A percentile compares a stretch with the other conserved stretches of the same genome.
Conservation (phyloP, 257 asterid genomes). For the Rubia yunnanensis region DNA sequence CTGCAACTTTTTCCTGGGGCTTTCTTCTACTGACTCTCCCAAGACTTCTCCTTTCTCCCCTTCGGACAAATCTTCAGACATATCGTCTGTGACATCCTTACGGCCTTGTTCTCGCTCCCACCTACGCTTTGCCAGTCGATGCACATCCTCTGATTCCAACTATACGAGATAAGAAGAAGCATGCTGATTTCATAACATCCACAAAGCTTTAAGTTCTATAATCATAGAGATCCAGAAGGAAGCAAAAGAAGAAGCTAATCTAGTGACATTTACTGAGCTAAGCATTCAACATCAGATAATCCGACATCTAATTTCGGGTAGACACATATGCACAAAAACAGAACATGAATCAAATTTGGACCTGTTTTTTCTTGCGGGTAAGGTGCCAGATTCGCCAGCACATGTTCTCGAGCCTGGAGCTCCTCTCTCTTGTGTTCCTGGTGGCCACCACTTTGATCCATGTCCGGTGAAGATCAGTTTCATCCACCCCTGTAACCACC, state of each 20-base stretch:
- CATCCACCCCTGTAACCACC: conserved; percentile 71
- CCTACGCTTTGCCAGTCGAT: conserved; percentile 44
- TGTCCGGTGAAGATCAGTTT: conserved; percentile 71
- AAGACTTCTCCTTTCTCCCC: conserved; percentile 59
- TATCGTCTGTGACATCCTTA: conserved; percentile 65
- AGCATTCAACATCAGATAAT: not conserved
- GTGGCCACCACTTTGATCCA: conserved; percentile 86
- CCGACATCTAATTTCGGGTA: not conserved
- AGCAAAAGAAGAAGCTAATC: not conserved
- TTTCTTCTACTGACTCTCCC: conserved; percentile 48
- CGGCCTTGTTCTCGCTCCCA: conserved; percentile 70
- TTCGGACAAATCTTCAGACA: conserved; percentile 79
- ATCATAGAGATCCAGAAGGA: not conserved
- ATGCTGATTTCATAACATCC: not conserved
- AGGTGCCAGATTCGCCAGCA: conserved; percentile 96
- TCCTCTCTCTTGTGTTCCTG: conserved; percentile 61
- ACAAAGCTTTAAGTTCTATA: not conserved
- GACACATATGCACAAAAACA: not conserved
- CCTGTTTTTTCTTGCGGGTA: conserved; percentile 78
- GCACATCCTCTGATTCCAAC: conserved; percentile 64
- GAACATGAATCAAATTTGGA: not conserved
- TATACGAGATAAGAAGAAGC: conserved; percentile 14
- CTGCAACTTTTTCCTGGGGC: conserved; percentile 41
- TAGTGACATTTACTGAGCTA: not conserved
- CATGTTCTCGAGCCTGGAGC: conserved; percentile 74